Conservation (phyloP, 345 rosid species). For the Arabidopsis suecica region DNA sequence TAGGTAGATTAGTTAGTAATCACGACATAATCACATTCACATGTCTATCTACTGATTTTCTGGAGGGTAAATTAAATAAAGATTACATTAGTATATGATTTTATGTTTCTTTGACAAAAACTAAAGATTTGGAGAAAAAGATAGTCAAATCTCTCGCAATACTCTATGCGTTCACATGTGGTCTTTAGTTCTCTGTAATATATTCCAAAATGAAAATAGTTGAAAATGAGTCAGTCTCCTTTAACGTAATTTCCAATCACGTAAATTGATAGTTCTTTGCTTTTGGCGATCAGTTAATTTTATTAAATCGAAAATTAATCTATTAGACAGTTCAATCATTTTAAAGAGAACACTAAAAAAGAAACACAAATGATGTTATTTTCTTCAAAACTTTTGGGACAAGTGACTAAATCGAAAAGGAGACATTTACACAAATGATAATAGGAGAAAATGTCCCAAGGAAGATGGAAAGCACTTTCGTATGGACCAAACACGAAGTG, state of each 20-base stretch:
- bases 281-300: too few relatives aligned
- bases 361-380: too few relatives aligned
- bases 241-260: too few relatives aligned
- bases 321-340: too few relatives aligned
- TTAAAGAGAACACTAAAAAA: too few relatives aligned
- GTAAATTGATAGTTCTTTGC: too few relatives aligned
- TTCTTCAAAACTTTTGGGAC: not conserved
- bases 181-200: too few relatives aligned
- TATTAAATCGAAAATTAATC: too few relatives aligned
- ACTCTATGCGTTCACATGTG: slow-evolving; percentile 16
- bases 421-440: not conserved
- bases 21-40: slow-evolving; percentile 22
- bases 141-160: slow-evolving; percentile 11
- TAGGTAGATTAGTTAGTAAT: slow-evolving; percentile 31
- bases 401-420: not conserved
- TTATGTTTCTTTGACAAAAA: not conserved
- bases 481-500: not conserved
- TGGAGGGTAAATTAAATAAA: slow-evolving; percentile 2
- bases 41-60: not conserved
- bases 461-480: slow-evolving; percentile 23
- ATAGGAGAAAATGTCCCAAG: not conserved
- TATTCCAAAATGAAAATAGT: too few relatives aligned
- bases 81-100: not conserved
- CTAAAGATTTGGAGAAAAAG: not conserved
- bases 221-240: too few relatives aligned